A percentile compares a stretch with the other conserved stretches of the same genome.
phyloP scores from a whole-genome alignment of 345 rosid genomes.

The Chamaenerion angustifolium region DNA sequence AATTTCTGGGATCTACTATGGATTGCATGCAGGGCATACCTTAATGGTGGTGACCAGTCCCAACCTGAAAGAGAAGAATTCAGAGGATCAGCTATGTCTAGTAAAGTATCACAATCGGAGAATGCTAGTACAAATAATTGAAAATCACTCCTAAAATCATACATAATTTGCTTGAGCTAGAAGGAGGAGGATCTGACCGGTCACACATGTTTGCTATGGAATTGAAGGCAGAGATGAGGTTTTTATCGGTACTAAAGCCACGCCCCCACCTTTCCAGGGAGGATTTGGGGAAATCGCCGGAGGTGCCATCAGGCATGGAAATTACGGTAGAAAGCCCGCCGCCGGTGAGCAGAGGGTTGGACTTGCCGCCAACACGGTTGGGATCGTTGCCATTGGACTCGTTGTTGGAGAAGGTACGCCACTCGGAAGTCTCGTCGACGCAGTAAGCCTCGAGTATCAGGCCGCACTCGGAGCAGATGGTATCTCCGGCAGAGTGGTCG shows the following conservation, averaged over 20 bases:
- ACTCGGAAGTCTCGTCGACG: slow-evolving; percentile 35
- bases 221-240: slow-evolving; percentile 25
- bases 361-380: slow-evolving; percentile 31
- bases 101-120: neutral
- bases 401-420: slow-evolving; percentile 32
- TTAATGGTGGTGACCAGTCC: slow-evolving; percentile 34
- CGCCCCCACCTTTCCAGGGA: slow-evolving; percentile 25
- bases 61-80: slow-evolving; percentile 24
- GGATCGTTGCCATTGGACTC: slow-evolving; percentile 28
- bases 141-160: too few relatives aligned
- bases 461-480: slow-evolving; percentile 39
- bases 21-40: slow-evolving; percentile 18
- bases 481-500: slow-evolving; percentile 34
- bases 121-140: too few relatives aligned
- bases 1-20: too few relatives aligned
- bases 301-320: slow-evolving; percentile 19
- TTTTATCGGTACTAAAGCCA: slow-evolving; percentile 22
- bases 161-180: too few relatives aligned
- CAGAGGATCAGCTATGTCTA: slow-evolving; percentile 3
- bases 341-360: slow-evolving; percentile 25
- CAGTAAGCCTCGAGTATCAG: slow-evolving; percentile 30
- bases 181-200: slow-evolving; percentile 10
- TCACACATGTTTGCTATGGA: slow-evolving; percentile 32
- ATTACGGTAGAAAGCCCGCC: slow-evolving; percentile 32
- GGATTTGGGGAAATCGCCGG: slow-evolving; percentile 13